Conservation (phyloP, 495 filamentous ascomycete genomes). For the Lentithecium fluviatile region DNA sequence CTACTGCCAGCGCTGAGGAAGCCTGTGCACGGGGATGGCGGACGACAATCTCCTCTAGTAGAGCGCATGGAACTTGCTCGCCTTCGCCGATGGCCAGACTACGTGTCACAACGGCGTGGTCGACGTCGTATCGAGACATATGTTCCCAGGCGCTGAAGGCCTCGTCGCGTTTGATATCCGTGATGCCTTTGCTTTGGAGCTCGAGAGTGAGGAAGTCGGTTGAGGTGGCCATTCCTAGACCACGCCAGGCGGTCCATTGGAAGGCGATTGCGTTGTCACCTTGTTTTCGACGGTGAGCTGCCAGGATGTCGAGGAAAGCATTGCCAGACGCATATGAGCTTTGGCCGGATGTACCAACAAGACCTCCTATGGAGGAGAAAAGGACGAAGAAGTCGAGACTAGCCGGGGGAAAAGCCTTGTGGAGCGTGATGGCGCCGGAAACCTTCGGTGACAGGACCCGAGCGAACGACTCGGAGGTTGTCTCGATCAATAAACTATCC, state of each 20-base stretch:
- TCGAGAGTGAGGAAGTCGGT: slow-evolving; percentile 48
- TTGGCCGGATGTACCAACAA: slow-evolving; percentile 45
- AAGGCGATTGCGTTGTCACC: slow-evolving; percentile 48
- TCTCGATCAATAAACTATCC: too few species aligned
- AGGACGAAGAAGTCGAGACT: slow-evolving; percentile 46
- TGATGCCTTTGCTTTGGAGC: slow-evolving; percentile 48
- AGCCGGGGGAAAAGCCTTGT: too few species aligned
- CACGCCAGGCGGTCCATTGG: slow-evolving; percentile 50
- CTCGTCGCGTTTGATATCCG: slow-evolving; percentile 46
- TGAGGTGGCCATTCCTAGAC: slow-evolving; percentile 45
- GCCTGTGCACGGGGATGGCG: too few species aligned
- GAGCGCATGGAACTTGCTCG: too few species aligned
- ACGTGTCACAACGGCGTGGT: slow-evolving; percentile 46
- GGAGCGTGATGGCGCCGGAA: too few species aligned
- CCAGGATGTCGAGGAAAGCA: slow-evolving; percentile 45
- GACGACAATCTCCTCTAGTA: too few species aligned
- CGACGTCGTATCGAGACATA: slow-evolving; percentile 40
- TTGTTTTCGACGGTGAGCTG: slow-evolving; percentile 35
- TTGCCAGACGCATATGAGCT: slow-evolving; percentile 43
- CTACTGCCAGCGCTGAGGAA: too few species aligned
- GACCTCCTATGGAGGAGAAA: slow-evolving; percentile 45
- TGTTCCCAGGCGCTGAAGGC: slow-evolving; percentile 48
- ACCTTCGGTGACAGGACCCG: too few species aligned
- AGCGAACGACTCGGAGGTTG: too few species aligned
- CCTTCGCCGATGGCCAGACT: too few species aligned